Conservation (phyloP, 352 stramenopile genomes). For the Phytopythium sindhum region DNA sequence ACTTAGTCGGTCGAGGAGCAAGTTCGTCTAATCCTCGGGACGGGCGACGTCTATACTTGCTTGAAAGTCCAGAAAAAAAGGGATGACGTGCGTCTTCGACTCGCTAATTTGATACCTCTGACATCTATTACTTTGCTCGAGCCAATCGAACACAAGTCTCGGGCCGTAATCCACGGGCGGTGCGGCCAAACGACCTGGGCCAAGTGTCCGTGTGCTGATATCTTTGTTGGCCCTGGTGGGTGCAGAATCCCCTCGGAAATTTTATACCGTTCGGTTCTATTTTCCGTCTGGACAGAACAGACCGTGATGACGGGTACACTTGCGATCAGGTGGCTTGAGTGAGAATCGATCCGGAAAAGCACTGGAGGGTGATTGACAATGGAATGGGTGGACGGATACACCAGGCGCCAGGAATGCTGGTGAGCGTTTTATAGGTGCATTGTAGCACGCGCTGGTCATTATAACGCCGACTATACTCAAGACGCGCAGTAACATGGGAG, state of each 20-base stretch:
- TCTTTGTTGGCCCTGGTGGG: neutral
- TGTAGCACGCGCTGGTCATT: too few relatives aligned
- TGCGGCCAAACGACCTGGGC: too few relatives aligned
- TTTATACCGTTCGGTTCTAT: neutral
- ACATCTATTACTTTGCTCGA: neutral
- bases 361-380: too few relatives aligned
- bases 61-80: neutral
- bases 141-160: neutral
- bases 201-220: neutral
- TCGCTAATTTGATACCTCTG: neutral
- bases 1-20: neutral
- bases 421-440: too few relatives aligned
- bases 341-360: too few relatives aligned
- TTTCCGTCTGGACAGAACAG: neutral
- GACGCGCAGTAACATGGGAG: too few relatives aligned
- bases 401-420: too few relatives aligned
- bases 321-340: neutral
- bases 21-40: neutral
- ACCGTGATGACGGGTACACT: neutral
- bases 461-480: too few relatives aligned
- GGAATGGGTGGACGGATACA: too few relatives aligned
- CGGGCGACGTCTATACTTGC: neutral
- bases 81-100: neutral
- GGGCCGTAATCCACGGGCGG: neutral
- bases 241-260: neutral